Evolutionary conservation across 2,329 filamentous ascomycete genomes (phyloP).

Genomic region (Karstenula rhodostoma): DNA sequence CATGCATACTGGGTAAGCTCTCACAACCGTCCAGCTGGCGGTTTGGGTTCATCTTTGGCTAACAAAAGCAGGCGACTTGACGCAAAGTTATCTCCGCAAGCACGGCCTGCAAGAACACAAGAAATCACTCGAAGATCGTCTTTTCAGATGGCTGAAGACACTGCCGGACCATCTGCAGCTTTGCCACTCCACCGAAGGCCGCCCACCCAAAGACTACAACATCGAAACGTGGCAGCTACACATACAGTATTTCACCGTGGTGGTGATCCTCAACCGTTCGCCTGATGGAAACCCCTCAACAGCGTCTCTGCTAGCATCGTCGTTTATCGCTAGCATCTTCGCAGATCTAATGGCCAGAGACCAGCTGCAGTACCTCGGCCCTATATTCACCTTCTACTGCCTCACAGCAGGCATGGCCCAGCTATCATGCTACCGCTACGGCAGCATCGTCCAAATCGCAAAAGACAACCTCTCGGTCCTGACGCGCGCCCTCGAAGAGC

Average conservation of each 20-base stretch:
- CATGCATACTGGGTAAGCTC: conserved; percentile 43
- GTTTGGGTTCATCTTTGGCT: too few species aligned
- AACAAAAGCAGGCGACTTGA: conserved; percentile 43
- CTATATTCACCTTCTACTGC: conserved; percentile 54
- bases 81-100: conserved; percentile 50
- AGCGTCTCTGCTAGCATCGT: conserved; percentile 51
- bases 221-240: conserved; percentile 51
- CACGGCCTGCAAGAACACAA: conserved; percentile 41
- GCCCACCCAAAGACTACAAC: conserved; percentile 37
- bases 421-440: conserved; percentile 50
- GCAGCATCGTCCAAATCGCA: conserved; percentile 36
- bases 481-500: conserved; percentile 37
- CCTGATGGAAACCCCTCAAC: conserved; percentile 44
- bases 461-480: conserved; percentile 42
- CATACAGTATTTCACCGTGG: conserved; percentile 49
- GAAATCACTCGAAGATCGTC: conserved; percentile 47
- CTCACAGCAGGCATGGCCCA: conserved; percentile 51
- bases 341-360: conserved; percentile 54
- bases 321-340: conserved; percentile 53
- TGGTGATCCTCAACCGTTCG: conserved; percentile 52
- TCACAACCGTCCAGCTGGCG: too few species aligned
- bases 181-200: conserved; percentile 29
- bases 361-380: conserved; percentile 51
- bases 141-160: conserved; percentile 53
- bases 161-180: conserved; percentile 43